Percentiles rank a stretch among this genome's conserved stretches.
Conservation (phyloP, 1,284 basidiomycete species). For the Hemileia vastatrix region DNA sequence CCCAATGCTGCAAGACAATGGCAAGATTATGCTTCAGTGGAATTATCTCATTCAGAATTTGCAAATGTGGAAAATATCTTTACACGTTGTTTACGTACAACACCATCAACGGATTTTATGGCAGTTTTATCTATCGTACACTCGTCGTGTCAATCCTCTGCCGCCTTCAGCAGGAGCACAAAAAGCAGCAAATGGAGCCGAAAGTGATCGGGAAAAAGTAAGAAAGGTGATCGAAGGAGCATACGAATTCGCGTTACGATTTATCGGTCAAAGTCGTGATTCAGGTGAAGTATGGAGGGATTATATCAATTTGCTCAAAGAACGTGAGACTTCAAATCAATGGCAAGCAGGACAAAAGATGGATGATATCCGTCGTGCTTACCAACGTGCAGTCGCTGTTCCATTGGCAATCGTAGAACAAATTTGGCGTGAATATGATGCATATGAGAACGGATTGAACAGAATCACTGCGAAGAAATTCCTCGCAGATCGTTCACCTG, state of each 20-base stretch:
- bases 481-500: slow-evolving; percentile 67
- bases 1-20: slow-evolving; percentile 66
- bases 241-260: slow-evolving; percentile 83
- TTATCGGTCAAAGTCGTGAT: slow-evolving; percentile 63
- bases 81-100: slow-evolving; percentile 65
- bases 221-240: slow-evolving; percentile 66
- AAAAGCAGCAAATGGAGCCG: too few relatives aligned
- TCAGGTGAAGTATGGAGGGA: slow-evolving; percentile 54
- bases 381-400: slow-evolving; percentile 84
- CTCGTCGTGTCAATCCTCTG: slow-evolving; percentile 54
- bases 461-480: slow-evolving; percentile 93
- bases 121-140: slow-evolving; percentile 71
- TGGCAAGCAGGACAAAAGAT: slow-evolving; percentile 95
- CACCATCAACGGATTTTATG: slow-evolving; percentile 74
- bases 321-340: slow-evolving; percentile 65
- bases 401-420: slow-evolving; percentile 85
- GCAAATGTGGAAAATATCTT: slow-evolving; percentile 65
- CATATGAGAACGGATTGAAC: slow-evolving; percentile 82
- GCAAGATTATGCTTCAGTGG: slow-evolving; percentile 69
- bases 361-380: slow-evolving; percentile 80
- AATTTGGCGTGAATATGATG: slow-evolving; percentile 88
- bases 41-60: slow-evolving; percentile 60
- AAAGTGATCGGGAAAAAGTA: slow-evolving; percentile 36
- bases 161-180: too few relatives aligned
- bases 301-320: slow-evolving; percentile 70